These are phyloP conservation scores for Teratosphaeria gauchensis DNA, from an alignment of 2,329 filamentous ascomycete genomes.

Conservation along the genomic window DNA sequence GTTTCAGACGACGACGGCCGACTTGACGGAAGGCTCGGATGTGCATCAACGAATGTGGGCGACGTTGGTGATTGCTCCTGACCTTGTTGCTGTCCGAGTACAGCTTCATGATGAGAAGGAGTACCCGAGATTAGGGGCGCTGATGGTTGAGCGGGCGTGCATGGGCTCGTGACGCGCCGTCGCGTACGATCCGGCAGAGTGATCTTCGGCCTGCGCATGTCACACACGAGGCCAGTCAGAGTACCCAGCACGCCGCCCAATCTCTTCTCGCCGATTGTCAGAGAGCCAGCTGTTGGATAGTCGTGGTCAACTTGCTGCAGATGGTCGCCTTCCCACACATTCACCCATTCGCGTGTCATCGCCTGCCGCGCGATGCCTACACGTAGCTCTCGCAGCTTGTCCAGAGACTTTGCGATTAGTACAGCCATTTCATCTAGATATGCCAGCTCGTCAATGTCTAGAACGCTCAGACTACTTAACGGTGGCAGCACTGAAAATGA, in stretches of 20 bases:
- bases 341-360: conserved; percentile 45
- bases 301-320: conserved; percentile 56
- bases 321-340: conserved; percentile 53
- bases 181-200: conserved; percentile 13
- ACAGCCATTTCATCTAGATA: conserved; percentile 77
- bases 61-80: neutral
- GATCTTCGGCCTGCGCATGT: conserved; percentile 34
- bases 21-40: neutral
- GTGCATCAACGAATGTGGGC: neutral
- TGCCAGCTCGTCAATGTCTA: conserved; percentile 73
- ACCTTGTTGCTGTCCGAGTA: neutral
- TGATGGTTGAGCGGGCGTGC: neutral
- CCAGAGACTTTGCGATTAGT: conserved; percentile 60
- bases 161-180: neutral
- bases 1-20: neutral
- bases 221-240: conserved; percentile 57
- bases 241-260: conserved; percentile 61
- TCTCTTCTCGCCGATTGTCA: conserved; percentile 50
- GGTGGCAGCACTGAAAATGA: conserved; percentile 70
- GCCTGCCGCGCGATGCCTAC: conserved; percentile 58
- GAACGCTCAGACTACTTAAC: conserved; percentile 62
- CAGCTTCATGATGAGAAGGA: neutral
- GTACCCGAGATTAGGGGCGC: no score
- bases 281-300: conserved; percentile 38
- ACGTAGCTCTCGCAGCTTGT: conserved; percentile 58